Evolutionary conservation across 225 moss, liverwort and hornwort genomes (phyloP).

Genomic region (Bryoerythrophyllum caledonicum): DNA sequence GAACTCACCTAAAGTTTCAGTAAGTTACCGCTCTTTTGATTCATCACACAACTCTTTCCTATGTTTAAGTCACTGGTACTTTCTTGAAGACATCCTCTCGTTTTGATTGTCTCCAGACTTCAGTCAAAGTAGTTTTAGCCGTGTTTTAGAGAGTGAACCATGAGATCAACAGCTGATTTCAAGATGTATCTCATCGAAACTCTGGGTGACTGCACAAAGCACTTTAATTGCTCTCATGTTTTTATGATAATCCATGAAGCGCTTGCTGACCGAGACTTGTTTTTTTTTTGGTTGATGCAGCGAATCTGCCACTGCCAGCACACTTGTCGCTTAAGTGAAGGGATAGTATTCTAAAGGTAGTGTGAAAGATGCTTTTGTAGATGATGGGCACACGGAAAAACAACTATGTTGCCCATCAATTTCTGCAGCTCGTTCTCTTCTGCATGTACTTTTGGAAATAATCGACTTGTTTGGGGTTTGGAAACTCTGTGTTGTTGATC

Average conservation of each 20-base stretch:
- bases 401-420: neutral
- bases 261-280: neutral
- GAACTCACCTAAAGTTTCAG: too few species aligned
- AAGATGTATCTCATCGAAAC: too few species aligned
- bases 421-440: neutral
- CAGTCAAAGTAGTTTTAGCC: too few species aligned
- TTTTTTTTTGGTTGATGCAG: conserved; percentile 25
- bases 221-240: neutral
- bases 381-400: neutral
- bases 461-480: neutral
- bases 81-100: too few species aligned
- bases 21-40: too few species aligned
- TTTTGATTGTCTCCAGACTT: too few species aligned
- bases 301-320: conserved; percentile 72
- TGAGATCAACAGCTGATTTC: too few species aligned
- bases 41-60: too few species aligned
- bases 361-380: neutral
- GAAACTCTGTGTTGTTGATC: neutral
- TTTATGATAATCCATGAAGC: too few species aligned
- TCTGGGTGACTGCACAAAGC: too few species aligned
- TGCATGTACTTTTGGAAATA: neutral
- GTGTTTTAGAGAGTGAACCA: too few species aligned
- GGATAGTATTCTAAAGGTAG: neutral
- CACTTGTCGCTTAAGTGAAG: conserved; percentile 57
- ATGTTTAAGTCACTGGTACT: too few species aligned